Conservation (phyloP, 768 basidiomycete species). For the Psilocybe tampanensis region DNA sequence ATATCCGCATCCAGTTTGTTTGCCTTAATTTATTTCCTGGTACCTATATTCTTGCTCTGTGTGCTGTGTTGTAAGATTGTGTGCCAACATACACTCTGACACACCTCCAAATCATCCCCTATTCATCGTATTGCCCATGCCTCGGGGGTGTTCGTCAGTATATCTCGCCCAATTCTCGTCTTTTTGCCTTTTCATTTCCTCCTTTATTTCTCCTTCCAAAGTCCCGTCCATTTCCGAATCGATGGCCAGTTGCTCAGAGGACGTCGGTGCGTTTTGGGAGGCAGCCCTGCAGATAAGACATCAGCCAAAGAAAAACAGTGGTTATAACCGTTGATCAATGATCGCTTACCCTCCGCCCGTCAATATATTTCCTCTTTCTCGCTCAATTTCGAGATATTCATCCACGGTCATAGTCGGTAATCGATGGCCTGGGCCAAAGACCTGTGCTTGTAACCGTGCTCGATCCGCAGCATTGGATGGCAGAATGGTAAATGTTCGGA, state of each 20-base stretch:
- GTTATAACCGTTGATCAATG: not conserved
- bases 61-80: no score
- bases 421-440: constrained; percentile 82
- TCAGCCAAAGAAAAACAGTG: not conserved
- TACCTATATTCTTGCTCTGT: not conserved
- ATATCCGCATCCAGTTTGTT: constrained; percentile 21
- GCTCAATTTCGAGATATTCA: constrained; percentile 89
- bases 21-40: constrained; percentile 19
- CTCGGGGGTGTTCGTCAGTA: constrained; percentile 83
- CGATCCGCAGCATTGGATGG: constrained; percentile 73
- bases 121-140: constrained; percentile 98
- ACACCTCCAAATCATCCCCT: constrained; percentile 55
- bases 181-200: constrained; percentile 77
- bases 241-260: constrained; percentile 74
- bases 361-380: constrained; percentile 82
- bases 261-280: constrained; percentile 67
- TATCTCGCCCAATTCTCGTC: constrained; percentile 93
- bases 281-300: constrained; percentile 50
- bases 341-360: constrained; percentile 79
- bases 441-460: constrained; percentile 70
- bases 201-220: constrained; percentile 61
- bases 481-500: constrained; percentile 92
- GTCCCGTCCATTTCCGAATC: constrained; percentile 89
- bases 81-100: no score
- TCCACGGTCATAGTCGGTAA: constrained; percentile 96